Conservation (phyloP, 352 stramenopile genomes). For the Phytophthora europaea region DNA sequence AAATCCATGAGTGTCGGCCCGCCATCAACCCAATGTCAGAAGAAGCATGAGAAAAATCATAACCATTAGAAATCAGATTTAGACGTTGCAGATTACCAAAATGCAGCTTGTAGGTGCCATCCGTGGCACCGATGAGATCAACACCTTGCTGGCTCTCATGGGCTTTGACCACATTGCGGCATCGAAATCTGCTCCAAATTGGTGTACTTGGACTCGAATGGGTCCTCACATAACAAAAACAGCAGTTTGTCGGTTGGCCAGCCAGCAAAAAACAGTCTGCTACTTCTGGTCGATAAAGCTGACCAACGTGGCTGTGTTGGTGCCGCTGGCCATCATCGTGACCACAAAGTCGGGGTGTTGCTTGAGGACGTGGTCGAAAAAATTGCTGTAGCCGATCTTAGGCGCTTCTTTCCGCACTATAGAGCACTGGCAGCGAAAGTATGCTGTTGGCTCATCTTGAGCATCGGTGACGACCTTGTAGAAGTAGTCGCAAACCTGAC, state of each 20-base stretch:
- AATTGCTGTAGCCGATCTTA: constrained; percentile 10
- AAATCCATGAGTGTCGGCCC: no score
- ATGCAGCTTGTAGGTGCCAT: no score
- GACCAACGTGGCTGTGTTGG: neutral
- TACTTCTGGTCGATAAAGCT: constrained; percentile 6
- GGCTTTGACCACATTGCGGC: no score
- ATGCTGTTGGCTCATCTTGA: constrained; percentile 14
- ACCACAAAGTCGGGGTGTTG: constrained; percentile 5
- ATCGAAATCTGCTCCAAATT: neutral
- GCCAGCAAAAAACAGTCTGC: constrained; percentile 1
- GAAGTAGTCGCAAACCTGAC: constrained; percentile 11
- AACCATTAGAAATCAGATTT: no score
- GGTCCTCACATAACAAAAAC: constrained; percentile 5
- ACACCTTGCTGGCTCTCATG: no score
- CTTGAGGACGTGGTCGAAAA: constrained; percentile 7
- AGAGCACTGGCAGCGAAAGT: constrained; percentile 11
- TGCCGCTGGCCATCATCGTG: constrained; percentile 1
- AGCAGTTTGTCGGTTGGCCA: neutral
- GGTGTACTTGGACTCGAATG: constrained; percentile 3
- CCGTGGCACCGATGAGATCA: no score
- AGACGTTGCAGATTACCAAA: no score
- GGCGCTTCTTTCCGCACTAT: constrained; percentile 1
- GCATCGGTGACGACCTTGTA: constrained; percentile 5
- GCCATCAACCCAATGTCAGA: no score
- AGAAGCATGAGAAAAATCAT: no score